These are phyloP conservation scores for Gnetum montanum DNA, from an alignment of 75 land plant genomes.

Conservation along the genomic window DNA sequence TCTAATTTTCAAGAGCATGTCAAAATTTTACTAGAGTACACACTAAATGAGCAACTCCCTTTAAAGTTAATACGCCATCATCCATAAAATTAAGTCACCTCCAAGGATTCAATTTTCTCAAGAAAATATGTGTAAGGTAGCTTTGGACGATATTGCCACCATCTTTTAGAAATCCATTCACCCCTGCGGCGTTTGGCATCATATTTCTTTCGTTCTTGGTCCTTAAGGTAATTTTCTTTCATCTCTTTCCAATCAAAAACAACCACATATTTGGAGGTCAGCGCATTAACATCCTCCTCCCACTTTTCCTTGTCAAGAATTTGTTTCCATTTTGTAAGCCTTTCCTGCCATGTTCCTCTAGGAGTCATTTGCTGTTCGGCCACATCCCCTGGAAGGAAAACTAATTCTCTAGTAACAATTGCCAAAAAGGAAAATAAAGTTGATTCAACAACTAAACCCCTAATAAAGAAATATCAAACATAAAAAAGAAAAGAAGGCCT, in stretches of 20 bases:
- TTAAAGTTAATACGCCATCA: neutral
- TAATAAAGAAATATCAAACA: too few species aligned
- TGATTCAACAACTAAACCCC: too few species aligned
- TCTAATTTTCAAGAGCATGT: too few species aligned
- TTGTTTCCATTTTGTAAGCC: conserved; percentile 62
- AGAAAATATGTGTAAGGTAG: conserved; percentile 86
- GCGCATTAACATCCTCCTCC: conserved; percentile 39
- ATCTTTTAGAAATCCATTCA: conserved; percentile 76
- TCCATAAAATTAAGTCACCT: conserved; percentile 62
- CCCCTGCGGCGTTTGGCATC: conserved; percentile 31
- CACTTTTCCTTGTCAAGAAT: conserved; percentile 48
- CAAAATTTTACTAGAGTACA: too few species aligned
- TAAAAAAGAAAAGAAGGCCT: too few species aligned
- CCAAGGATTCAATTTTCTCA: conserved; percentile 63
- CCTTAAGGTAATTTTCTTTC: conserved; percentile 50
- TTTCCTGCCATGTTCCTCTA: conserved; percentile 61
- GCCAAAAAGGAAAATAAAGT: too few species aligned
- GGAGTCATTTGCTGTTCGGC: conserved; percentile 7
- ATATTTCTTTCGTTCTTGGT: conserved; percentile 28
- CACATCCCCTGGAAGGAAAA: neutral
- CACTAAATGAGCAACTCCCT: too few species aligned
- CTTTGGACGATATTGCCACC: conserved; percentile 98
- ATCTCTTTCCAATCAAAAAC: conserved; percentile 65
- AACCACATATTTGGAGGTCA: conserved; percentile 48
- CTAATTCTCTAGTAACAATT: too few species aligned